Evolutionary conservation across 2,329 filamentous ascomycete species (phyloP).

Genomic region (Fusarium sp.): DNA sequence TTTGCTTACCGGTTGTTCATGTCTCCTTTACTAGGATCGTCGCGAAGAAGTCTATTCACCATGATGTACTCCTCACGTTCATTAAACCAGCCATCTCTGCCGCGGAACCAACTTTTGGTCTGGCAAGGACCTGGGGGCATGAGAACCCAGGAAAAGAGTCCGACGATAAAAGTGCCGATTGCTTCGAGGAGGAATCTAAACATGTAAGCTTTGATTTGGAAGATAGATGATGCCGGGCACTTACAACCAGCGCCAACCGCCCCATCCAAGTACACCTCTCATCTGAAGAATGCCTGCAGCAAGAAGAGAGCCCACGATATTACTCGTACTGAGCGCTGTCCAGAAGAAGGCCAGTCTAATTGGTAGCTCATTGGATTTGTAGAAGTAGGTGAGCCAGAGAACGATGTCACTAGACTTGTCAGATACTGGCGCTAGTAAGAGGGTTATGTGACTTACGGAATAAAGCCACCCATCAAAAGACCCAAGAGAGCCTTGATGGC

Average conservation of each 20-base stretch:
- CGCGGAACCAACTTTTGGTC: slow-evolving; percentile 67
- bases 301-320: slow-evolving; percentile 64
- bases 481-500: slow-evolving; percentile 58
- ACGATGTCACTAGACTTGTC: slow-evolving; percentile 57
- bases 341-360: slow-evolving; percentile 76
- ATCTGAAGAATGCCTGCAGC: slow-evolving; percentile 55
- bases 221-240: background rate
- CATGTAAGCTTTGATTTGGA: background rate
- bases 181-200: slow-evolving; percentile 63
- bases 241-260: slow-evolving; percentile 55
- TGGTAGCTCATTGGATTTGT: slow-evolving; percentile 76
- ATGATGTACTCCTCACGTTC: slow-evolving; percentile 71
- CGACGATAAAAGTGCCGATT: slow-evolving; percentile 55
- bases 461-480: slow-evolving; percentile 62
- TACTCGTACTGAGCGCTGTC: slow-evolving; percentile 70
- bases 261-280: slow-evolving; percentile 52
- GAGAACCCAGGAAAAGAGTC: slow-evolving; percentile 57
- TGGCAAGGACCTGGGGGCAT: slow-evolving; percentile 61
- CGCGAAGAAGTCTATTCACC: slow-evolving; percentile 68
- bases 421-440: background rate
- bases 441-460: slow-evolving; percentile 50
- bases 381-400: slow-evolving; percentile 79
- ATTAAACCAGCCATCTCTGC: slow-evolving; percentile 70
- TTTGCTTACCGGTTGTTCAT: slow-evolving; percentile 65
- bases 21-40: slow-evolving; percentile 70